phyloP scores from a whole-genome alignment of 2,329 filamentous ascomycete genomes.

The Diplodia scrobiculata region DNA sequence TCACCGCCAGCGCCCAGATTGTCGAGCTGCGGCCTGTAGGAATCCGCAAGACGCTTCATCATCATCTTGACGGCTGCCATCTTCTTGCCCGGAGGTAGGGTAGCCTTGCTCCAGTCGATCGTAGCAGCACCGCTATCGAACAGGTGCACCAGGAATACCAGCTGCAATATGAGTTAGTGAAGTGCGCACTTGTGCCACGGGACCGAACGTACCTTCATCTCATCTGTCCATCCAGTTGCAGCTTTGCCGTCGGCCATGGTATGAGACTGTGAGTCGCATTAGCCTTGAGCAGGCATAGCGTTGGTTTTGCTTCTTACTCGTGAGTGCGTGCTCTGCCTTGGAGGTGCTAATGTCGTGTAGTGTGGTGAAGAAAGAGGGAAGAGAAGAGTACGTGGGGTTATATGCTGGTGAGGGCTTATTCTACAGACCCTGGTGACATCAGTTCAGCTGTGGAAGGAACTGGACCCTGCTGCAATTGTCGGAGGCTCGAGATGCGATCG shows the following conservation, averaged over 20 bases:
- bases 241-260: slow-evolving; percentile 13
- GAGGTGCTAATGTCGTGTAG: neutral
- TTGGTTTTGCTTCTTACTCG: neutral
- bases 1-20: neutral
- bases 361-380: neutral
- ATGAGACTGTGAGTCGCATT: neutral
- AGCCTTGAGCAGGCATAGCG: neutral
- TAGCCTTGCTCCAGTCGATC: slow-evolving; percentile 11
- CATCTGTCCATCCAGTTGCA: neutral
- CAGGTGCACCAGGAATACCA: slow-evolving; percentile 4
- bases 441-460: neutral
- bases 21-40: slow-evolving; percentile 1
- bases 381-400: neutral
- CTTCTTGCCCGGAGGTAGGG: slow-evolving; percentile 3
- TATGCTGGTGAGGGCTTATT: neutral
- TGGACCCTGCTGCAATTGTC: neutral
- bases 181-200: neutral
- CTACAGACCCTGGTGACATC: neutral
- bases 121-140: slow-evolving; percentile 10
- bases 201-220: neutral
- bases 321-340: neutral
- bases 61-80: neutral
- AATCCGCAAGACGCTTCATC: neutral
- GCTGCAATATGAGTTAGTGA: neutral
- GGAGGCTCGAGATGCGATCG: neutral